Percentiles rank a stretch among this genome's conserved stretches.
phyloP scores from a whole-genome alignment of 495 filamentous ascomycete genomes.

The Aspergillus haitiensis region DNA sequence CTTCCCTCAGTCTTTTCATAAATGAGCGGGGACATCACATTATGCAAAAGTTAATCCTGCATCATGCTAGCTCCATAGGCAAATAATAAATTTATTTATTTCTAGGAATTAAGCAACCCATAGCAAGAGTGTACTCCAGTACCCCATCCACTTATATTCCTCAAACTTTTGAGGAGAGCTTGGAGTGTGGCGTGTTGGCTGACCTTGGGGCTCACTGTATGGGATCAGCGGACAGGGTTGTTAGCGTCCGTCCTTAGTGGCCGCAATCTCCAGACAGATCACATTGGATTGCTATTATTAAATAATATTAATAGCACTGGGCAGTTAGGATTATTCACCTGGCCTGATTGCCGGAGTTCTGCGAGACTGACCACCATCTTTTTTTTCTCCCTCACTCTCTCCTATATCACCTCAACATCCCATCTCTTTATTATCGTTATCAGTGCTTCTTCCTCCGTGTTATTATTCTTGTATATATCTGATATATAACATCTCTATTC shows the following conservation, averaged over 20 bases:
- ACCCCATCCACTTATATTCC: too few relatives aligned
- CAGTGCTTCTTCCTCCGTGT: constrained; percentile 3
- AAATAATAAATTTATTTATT: not conserved
- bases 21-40: not conserved
- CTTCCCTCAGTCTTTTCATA: not conserved
- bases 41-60: constrained; percentile 1
- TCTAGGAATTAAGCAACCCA: not conserved
- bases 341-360: not conserved
- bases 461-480: constrained; percentile 5
- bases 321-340: not conserved
- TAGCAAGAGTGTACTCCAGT: not conserved
- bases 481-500: not conserved
- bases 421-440: not conserved
- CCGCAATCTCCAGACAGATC: constrained; percentile 12
- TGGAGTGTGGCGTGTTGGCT: not conserved
- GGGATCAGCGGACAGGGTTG: not conserved
- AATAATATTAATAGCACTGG: not conserved
- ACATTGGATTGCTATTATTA: constrained; percentile 3
- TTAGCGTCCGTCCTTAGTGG: constrained; percentile 16
- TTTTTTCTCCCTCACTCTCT: not conserved
- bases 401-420: constrained; percentile 1
- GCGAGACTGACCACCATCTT: not conserved
- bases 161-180: too few relatives aligned
- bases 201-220: constrained; percentile 2
- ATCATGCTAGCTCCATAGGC: not conserved